These are phyloP conservation scores for Tubosaeta sp. DNA, from an alignment of 768 basidiomycete genomes.

Conservation along the genomic window DNA sequence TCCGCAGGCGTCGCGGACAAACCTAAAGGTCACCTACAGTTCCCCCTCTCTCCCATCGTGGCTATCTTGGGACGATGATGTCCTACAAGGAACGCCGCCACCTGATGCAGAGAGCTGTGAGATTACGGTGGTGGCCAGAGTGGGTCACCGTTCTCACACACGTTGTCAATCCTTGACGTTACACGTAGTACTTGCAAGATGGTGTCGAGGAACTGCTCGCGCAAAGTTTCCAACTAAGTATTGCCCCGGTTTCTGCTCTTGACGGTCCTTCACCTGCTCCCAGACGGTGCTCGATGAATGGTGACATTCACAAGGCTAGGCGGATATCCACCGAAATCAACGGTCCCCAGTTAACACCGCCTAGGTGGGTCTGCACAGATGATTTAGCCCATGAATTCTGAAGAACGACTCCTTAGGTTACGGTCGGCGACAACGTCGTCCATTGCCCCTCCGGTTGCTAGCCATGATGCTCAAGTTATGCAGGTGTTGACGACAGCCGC, in stretches of 20 bases:
- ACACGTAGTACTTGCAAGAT: conserved; percentile 53
- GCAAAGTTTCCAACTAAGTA: conserved; percentile 64
- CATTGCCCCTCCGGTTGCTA: conserved; percentile 33
- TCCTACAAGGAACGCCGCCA: conserved; percentile 76
- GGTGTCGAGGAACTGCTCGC: conserved; percentile 66
- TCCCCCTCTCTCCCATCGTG: conserved; percentile 82
- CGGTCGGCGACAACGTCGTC: conserved; percentile 31
- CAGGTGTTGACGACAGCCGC: conserved; percentile 74
- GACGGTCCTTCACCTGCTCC: conserved; percentile 42
- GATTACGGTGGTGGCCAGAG: conserved; percentile 73
- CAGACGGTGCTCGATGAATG: conserved; percentile 45
- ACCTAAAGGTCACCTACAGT: conserved; percentile 72
- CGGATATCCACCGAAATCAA: conserved; percentile 40
- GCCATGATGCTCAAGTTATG: conserved; percentile 67
- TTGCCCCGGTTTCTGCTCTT: conserved; percentile 61
- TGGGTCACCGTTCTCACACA: conserved; percentile 32
- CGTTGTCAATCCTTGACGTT: conserved; percentile 9
- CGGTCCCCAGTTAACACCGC: conserved; percentile 29
- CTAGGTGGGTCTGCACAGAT: conserved; percentile 22
- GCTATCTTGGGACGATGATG: conserved; percentile 84
- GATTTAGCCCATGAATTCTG: conserved; percentile 1
- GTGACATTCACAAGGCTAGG: conserved; percentile 38
- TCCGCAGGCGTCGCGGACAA: conserved; percentile 83
- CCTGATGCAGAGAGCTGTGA: conserved; percentile 72
- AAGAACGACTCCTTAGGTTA: conserved; percentile 15